A percentile compares a stretch with the other conserved stretches of the same genome.
phyloP scores from a whole-genome alignment of 2,329 filamentous ascomycete genomes.

The Lomentospora prolificans region DNA sequence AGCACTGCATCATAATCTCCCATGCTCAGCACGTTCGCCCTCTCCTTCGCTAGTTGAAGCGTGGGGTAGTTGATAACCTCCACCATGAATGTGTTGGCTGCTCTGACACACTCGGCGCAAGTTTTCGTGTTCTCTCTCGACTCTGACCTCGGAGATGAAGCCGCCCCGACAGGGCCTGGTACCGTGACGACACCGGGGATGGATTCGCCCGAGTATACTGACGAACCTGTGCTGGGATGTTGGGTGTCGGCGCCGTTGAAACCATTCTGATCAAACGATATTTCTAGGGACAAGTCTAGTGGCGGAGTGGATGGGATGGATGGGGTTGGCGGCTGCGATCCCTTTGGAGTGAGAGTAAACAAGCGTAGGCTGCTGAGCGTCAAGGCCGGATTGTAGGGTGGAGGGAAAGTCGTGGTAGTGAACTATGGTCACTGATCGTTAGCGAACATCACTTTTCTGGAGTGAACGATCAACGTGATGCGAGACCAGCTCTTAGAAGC shows the following conservation, averaged over 20 bases:
- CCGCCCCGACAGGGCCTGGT: background rate
- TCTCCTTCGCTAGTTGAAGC: conserved; percentile 14
- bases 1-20: conserved; percentile 20
- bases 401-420: conserved; percentile 19
- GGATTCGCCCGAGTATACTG: background rate
- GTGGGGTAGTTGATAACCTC: conserved; percentile 20
- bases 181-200: background rate
- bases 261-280: background rate
- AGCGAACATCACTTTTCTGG: too few relatives aligned
- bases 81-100: conserved; percentile 13
- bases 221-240: background rate
- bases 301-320: background rate
- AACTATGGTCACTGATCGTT: conserved; percentile 13
- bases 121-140: background rate
- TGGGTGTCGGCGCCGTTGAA: background rate
- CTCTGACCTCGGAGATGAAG: background rate
- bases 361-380: conserved; percentile 19
- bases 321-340: background rate
- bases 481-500: too few relatives aligned
- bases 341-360: conserved; percentile 12
- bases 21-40: conserved; percentile 14
- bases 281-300: background rate
- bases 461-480: too few relatives aligned
- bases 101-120: conserved; percentile 8
- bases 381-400: conserved; percentile 19